Percentiles rank a stretch among this genome's conserved stretches.
Conservation (phyloP, 352 stramenopile genomes). For the Pythium catenulatum region DNA sequence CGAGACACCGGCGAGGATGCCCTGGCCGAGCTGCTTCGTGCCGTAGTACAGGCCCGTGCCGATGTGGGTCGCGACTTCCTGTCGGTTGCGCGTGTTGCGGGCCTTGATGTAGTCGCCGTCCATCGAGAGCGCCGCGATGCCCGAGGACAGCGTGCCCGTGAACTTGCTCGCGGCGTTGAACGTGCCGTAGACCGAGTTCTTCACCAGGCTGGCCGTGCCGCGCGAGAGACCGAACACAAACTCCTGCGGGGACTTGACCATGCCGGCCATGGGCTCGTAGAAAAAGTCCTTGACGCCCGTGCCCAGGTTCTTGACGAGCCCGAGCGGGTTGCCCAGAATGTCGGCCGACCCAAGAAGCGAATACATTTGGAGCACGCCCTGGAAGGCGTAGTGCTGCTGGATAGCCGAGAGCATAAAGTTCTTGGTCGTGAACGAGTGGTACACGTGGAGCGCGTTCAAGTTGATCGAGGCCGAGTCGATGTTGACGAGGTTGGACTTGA, state of each 20-base stretch:
- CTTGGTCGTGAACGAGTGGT: conserved; percentile 86
- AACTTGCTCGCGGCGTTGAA: conserved; percentile 96
- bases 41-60: conserved; percentile 91
- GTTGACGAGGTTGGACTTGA: conserved; percentile 83
- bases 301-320: conserved; percentile 92
- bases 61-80: conserved; percentile 91
- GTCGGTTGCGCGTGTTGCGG: conserved; percentile 84
- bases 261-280: conserved; percentile 92
- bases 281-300: conserved; percentile 95
- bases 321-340: conserved; percentile 94
- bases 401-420: conserved; percentile 85
- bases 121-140: conserved; percentile 93
- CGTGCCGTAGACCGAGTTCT: conserved; percentile 94
- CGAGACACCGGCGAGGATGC: conserved; percentile 93
- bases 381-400: conserved; percentile 90
- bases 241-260: conserved; percentile 92
- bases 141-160: conserved; percentile 94
- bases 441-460: conserved; percentile 90
- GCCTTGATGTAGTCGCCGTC: conserved; percentile 94
- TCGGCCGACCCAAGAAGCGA: conserved; percentile 84
- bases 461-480: conserved; percentile 90
- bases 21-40: conserved; percentile 94
- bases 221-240: conserved; percentile 94
- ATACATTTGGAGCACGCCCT: conserved; percentile 90
- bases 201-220: conserved; percentile 93